Evolutionary conservation across 352 stramenopile genomes (phyloP), one percentile per base, ranked within the genome.

Genomic region (Globisporangium recalcitrans): DNA sequence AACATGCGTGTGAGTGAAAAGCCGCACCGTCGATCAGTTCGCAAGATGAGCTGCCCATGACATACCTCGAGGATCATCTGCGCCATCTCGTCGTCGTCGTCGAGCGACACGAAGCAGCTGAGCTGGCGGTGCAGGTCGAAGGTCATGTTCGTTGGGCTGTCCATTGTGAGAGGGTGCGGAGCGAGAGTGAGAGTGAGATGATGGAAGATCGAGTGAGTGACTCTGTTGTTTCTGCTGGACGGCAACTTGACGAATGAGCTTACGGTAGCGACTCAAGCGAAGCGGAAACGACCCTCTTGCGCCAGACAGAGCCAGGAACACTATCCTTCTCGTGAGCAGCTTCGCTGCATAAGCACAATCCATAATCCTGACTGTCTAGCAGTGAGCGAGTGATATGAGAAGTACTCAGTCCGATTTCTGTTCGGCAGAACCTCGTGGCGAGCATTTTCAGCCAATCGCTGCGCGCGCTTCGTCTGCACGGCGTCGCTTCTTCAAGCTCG

Each of bases 31-130:
- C 8, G 7, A 26, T 22, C 14, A 46, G 4, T 8, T 19, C 8
- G 44, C n/a, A n/a, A n/a, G n/a, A n/a, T 26, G 31, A 60, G 26
- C 69, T n/a, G 9, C 16, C 9, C 16, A 2, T 14, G 19, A 21
- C 38, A 38, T 62, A 90, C 80, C 78, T 91, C 79, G 54, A 89
- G 82, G 59, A 91, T 88, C 38, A 87, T 58, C 68, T 89, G 82
- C 60, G 79, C 72, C 73, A 90, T 75, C 66, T 91, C 82, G 69
- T 91, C 82, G 67, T 90, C 75, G 44, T 80, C 77, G 29, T 62
- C 71, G 36, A 90, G 69, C 31, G 77, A 80, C 62, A 91, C 77
- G 68, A 91, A 91, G 68, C 73, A 87, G 71, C 78, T 80, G 32
- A 91, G 71, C 72, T 90, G 80, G 64, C 80, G 79, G 56, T 88